Conservation (phyloP, 1,284 basidiomycete species). For the Leccinum fallax region DNA sequence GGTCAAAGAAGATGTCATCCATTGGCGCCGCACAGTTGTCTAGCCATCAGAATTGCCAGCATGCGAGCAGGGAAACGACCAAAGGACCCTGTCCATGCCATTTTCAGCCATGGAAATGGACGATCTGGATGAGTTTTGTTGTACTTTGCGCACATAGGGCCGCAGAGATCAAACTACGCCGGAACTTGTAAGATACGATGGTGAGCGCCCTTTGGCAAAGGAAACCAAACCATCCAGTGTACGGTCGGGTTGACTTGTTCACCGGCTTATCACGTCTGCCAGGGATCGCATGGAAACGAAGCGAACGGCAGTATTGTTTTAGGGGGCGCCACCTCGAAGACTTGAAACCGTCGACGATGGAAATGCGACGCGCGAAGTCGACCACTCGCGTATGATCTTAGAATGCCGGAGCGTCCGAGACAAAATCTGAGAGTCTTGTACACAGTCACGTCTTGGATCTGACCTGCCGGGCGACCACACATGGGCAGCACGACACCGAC, state of each 20-base stretch:
- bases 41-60: slow-evolving; percentile 16
- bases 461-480: neutral
- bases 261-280: neutral
- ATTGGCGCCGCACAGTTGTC: slow-evolving; percentile 19
- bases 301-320: neutral
- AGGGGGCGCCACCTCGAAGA: slow-evolving; percentile 3
- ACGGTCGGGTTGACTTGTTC: neutral
- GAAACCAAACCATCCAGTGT: slow-evolving; percentile 33
- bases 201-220: slow-evolving; percentile 9
- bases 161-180: slow-evolving; percentile 5
- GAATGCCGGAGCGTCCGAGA: neutral
- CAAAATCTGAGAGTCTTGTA: neutral
- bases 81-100: slow-evolving; percentile 15
- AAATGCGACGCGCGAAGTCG: neutral
- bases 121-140: slow-evolving; percentile 6
- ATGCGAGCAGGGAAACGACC: slow-evolving; percentile 4
- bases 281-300: slow-evolving; percentile 1
- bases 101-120: slow-evolving; percentile 9
- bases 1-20: slow-evolving; percentile 11
- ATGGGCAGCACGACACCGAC: slow-evolving; percentile 7
- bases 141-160: slow-evolving; percentile 8
- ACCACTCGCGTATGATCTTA: neutral
- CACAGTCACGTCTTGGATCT: neutral
- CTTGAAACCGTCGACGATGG: slow-evolving; percentile 1
- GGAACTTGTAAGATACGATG: slow-evolving; percentile 7